Evolutionary conservation across 176 grass and related monocot species (phyloP).

Genomic region (Phoenix roebelenii): DNA sequence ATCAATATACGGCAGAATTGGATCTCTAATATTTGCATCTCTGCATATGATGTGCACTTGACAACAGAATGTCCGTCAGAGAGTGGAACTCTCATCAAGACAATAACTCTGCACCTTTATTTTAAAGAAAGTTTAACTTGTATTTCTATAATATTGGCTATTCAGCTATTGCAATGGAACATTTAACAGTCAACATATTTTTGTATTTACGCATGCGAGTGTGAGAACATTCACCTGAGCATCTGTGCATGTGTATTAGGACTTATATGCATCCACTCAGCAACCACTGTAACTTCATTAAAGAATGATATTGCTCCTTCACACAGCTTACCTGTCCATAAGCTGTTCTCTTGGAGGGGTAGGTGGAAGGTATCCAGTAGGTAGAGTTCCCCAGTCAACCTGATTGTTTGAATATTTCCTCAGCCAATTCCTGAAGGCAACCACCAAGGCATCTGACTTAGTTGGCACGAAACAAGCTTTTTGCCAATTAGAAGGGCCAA

Average conservation of each 20-base stretch:
- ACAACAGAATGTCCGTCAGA: no score
- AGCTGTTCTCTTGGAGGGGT: conserved; percentile 50
- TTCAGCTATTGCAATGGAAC: no score
- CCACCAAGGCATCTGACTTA: conserved; percentile 55
- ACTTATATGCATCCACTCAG: neutral
- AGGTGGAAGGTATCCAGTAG: conserved; percentile 34
- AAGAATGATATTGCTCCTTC: neutral
- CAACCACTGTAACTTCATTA: neutral
- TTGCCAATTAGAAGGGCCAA: conserved; percentile 49
- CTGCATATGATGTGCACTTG: no score
- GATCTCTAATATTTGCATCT: no score
- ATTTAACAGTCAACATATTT: no score
- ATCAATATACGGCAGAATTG: no score
- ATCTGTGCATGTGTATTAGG: neutral
- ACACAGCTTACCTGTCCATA: conserved; percentile 52
- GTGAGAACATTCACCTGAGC: no score
- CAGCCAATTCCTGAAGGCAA: conserved; percentile 88
- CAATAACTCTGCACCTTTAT: no score
- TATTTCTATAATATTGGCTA: no score
- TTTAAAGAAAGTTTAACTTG: no score
- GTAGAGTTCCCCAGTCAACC: conserved; percentile 39
- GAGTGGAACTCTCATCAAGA: no score
- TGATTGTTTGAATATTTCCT: conserved; percentile 55
- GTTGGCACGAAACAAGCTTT: conserved; percentile 73
- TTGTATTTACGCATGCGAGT: no score